Base-by-base conservation (phyloP, 495 filamentous ascomycete genomes). In the Podospora conica region DNA sequence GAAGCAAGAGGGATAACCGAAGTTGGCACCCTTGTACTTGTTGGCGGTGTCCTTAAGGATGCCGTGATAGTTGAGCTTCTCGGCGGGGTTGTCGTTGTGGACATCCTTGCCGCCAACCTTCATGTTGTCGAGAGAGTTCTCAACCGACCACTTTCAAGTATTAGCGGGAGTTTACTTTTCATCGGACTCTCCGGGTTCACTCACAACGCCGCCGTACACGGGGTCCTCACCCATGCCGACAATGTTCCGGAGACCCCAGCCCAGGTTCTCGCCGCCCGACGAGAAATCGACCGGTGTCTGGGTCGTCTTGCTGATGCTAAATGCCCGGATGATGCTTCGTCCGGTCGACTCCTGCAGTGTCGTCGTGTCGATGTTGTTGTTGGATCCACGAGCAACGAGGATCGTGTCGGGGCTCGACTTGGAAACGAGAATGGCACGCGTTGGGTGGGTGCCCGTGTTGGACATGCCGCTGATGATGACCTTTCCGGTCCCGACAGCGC, bases 61-160 rank as follows among this genome's bases (percentile, higher is more conserved):
- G 2, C 88, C 88, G 56, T 86, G 86, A 74, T 82, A 90, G 72
- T 89, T 90, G 63, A 89, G 68, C 69, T 89, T 86, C 71, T 90
- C 88, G 5, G 84, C 88, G 0, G 88, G 88, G 67, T 89, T 90
- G 60, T 89, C 77, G 65, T 84, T 75, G 68, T 88, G 86, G 55
- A 90, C 80, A 67, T 89, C 85, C 22, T 80, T 69, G 9, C 80
- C 81, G 55, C 79, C 71, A 18, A 87, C 76, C 4, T 64, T 70
- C 40, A 89, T 77, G 6, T 88, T 63, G 71, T 90, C 88, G 2
- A 83, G 85, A 4, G 82, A 86, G 70, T 90, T 91, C 71, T 90
- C 88, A 12, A 90, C 88, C 3, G 81, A 83, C 76, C 83, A 89
- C 69, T 70, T 21, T 56, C 20, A 10, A 10, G 2, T 55, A 31